Evolutionary conservation across 805 yeast genomes (phyloP).

Genomic region (Kuraishia molischiana): DNA sequence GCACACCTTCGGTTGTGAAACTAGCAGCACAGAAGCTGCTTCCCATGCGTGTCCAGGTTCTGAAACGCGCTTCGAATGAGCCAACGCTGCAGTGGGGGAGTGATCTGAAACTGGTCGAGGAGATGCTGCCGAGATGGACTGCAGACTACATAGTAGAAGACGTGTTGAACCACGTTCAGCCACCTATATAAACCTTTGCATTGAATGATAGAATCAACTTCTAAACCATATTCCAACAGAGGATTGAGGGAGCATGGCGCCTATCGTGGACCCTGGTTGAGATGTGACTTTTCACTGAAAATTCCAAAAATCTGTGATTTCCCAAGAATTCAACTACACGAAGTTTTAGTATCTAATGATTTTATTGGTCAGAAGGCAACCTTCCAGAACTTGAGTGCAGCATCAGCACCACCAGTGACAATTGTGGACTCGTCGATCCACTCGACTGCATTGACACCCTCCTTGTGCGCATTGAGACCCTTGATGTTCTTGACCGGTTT

Average conservation of each 20-base stretch:
- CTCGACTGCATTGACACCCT: constrained; percentile 66
- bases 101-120: constrained; percentile 29
- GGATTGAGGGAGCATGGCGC: too few relatives aligned
- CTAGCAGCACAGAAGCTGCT: constrained; percentile 36
- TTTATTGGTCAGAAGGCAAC: constrained; percentile 12
- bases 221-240: too few relatives aligned
- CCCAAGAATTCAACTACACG: too few relatives aligned
- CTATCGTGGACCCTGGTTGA: too few relatives aligned
- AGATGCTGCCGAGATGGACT: constrained; percentile 33
- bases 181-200: constrained; percentile 28
- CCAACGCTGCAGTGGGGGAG: constrained; percentile 48
- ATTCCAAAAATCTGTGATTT: too few relatives aligned
- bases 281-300: too few relatives aligned
- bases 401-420: constrained; percentile 73
- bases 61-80: constrained; percentile 30
- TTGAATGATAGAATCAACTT: too few relatives aligned
- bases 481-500: constrained; percentile 74
- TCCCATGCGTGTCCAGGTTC: constrained; percentile 32
- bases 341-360: background rate
- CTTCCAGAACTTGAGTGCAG: constrained; percentile 69
- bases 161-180: constrained; percentile 37
- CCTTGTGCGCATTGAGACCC: constrained; percentile 73
- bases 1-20: constrained; percentile 44
- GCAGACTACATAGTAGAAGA: constrained; percentile 41
- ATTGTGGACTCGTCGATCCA: constrained; percentile 51